Evolutionary conservation across 805 yeast genomes (phyloP).

Genomic region (Torulaspora microellipsoides): DNA sequence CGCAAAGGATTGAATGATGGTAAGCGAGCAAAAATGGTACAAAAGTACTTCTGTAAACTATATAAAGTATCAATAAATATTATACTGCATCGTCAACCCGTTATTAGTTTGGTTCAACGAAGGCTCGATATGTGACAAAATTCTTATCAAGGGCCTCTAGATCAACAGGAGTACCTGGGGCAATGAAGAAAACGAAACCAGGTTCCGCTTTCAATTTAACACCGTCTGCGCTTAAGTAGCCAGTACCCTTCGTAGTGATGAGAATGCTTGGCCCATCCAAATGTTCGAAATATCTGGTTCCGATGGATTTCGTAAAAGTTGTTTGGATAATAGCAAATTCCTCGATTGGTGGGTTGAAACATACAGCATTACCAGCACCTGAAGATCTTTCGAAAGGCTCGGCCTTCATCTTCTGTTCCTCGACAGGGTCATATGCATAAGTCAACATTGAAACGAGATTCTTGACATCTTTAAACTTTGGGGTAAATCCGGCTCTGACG

Average conservation of each 20-base stretch:
- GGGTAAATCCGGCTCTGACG: conserved; percentile 98
- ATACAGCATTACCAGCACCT: conserved; percentile 61
- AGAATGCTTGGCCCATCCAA: conserved; percentile 85
- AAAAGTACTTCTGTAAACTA: conserved; percentile 3
- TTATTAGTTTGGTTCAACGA: conserved; percentile 56
- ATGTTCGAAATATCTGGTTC: conserved; percentile 51
- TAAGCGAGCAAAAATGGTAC: not conserved
- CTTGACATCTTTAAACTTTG: conserved; percentile 93
- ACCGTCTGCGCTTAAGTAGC: conserved; percentile 45
- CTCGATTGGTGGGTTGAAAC: conserved; percentile 94
- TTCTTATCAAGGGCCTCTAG: conserved; percentile 47
- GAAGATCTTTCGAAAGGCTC: conserved; percentile 44
- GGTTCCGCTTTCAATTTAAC: conserved; percentile 48
- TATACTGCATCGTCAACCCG: not conserved
- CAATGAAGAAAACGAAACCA: conserved; percentile 82
- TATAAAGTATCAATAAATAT: conserved; percentile 4
- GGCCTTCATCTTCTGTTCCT: conserved; percentile 86
- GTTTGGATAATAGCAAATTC: conserved; percentile 94
- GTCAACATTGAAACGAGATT: conserved; percentile 89
- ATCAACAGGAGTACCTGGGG: conserved; percentile 66
- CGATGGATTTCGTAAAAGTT: conserved; percentile 45
- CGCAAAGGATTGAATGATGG: conserved; percentile 32
- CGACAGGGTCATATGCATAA: conserved; percentile 82
- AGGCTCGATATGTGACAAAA: conserved; percentile 86
- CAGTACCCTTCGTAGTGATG: conserved; percentile 78